These are phyloP conservation scores for Phytopythium cucurbitacearum DNA, from an alignment of 352 stramenopile species.

Conservation along the genomic window DNA sequence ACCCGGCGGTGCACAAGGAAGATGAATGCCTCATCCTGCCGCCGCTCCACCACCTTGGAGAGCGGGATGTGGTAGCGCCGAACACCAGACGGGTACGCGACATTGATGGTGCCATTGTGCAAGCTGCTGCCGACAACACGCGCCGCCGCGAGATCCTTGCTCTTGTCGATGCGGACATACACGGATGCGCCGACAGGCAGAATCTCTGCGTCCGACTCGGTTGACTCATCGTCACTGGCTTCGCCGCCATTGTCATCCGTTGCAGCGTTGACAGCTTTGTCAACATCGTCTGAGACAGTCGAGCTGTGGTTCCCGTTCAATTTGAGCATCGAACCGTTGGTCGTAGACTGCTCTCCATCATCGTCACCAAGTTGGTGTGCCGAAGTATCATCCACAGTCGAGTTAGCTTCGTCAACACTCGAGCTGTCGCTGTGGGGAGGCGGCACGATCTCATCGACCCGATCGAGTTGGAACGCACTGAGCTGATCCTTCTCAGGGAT, in stretches of 20 bases:
- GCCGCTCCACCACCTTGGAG: conserved; percentile 49
- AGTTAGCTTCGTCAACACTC: not conserved
- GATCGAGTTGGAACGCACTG: conserved; percentile 66
- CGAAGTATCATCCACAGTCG: not conserved
- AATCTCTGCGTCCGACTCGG: conserved; percentile 6
- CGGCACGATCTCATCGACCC: conserved; percentile 16
- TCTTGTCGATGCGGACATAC: conserved; percentile 61
- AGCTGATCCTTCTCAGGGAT: conserved; percentile 79
- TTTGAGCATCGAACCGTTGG: not conserved
- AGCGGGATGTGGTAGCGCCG: conserved; percentile 58
- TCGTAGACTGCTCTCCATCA: not conserved
- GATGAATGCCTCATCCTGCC: conserved; percentile 51
- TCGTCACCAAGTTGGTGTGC: not conserved
- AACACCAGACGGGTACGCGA: conserved; percentile 53
- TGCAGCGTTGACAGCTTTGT: not conserved
- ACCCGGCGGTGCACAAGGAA: conserved; percentile 85
- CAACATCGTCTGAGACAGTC: not conserved
- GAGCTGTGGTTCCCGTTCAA: too few species aligned
- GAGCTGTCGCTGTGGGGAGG: not conserved
- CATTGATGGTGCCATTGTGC: conserved; percentile 57
- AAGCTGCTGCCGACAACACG: conserved; percentile 64
- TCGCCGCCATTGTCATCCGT: not conserved
- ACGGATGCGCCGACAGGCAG: conserved; percentile 52
- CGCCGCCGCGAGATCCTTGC: conserved; percentile 47
- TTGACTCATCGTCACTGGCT: conserved; percentile 15